Conservation (phyloP, 768 basidiomycete species). For the Leccinum ochraceum region DNA sequence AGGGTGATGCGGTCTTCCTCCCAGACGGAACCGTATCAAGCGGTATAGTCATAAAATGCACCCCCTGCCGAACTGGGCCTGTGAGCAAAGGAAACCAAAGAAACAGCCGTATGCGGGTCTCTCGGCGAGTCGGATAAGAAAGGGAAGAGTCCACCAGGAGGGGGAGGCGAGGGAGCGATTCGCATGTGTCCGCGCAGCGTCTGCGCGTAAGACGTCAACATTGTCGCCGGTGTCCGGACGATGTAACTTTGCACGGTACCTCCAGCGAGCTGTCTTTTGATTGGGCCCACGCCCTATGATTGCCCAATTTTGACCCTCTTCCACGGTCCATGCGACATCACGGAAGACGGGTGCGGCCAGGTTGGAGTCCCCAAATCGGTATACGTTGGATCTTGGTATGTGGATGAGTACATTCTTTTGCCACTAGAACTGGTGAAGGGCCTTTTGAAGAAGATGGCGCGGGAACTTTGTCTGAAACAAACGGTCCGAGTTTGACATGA, state of each 20-base stretch:
- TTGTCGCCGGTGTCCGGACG: not conserved
- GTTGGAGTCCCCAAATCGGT: slow-evolving; percentile 59
- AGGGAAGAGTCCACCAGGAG: slow-evolving; percentile 77
- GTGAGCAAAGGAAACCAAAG: slow-evolving; percentile 69
- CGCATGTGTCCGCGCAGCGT: slow-evolving; percentile 71
- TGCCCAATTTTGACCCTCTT: slow-evolving; percentile 72
- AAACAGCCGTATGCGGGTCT: slow-evolving; percentile 53
- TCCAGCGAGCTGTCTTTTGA: slow-evolving; percentile 60
- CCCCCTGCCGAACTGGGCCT: slow-evolving; percentile 56
- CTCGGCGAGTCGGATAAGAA: slow-evolving; percentile 47
- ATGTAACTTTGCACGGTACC: slow-evolving; percentile 37
- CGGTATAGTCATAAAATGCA: slow-evolving; percentile 91
- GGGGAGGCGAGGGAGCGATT: slow-evolving; percentile 59
- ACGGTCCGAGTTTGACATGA: not conserved
- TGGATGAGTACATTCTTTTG: slow-evolving; percentile 30
- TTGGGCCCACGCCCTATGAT: slow-evolving; percentile 66
- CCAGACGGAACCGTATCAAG: slow-evolving; percentile 84
- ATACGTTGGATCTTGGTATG: slow-evolving; percentile 52
- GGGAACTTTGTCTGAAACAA: not conserved
- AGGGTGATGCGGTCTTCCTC: slow-evolving; percentile 84
- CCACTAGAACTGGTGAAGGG: slow-evolving; percentile 6
- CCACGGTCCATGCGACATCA: slow-evolving; percentile 58
- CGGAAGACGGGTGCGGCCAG: slow-evolving; percentile 49
- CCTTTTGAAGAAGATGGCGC: not conserved
- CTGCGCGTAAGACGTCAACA: slow-evolving; percentile 34